Base-by-base conservation (phyloP, 2,329 filamentous ascomycete species). In the Amylocarpus encephaloides region DNA sequence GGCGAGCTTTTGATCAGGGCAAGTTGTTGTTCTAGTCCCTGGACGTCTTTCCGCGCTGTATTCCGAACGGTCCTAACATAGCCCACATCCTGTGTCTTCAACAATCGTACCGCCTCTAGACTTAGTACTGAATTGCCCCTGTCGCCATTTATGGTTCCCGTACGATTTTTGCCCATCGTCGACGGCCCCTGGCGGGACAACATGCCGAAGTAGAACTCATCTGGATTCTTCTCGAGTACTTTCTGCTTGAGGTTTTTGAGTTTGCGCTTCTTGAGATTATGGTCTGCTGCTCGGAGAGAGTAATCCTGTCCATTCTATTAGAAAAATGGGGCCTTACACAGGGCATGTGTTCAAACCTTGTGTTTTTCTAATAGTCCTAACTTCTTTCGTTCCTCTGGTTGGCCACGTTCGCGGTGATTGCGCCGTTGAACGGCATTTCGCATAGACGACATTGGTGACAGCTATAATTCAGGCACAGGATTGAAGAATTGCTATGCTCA, bases 291-390 rank as follows among this genome's bases (percentile, higher is more conserved):
- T 54, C 83, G 80, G 46, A 82, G 77, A 42, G 76, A 74, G 68
- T 85, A 85, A 66, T 85, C 82, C 76, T 78, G 53, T 36, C 15
- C 30, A 38, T 19, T 15, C 13, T 11, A 40, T 16, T 39, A n/a
- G 33, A 34, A 11, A 33, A n/a, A 45, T 36, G 49, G 46, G 49
- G 53, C 16, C 34, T 40, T 12, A 11, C 42, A 13, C 35, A 19
- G 41, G 6, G 26, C 40, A 43, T 18, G 43, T 41, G 38, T 26
- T 56, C 65, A 38, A 64, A 85, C 84, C 74, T 96, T 96, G 77
- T 93, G 87, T 73, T 98, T 97, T 70, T 97, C 93, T 54, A 97
- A 83, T 18, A 97, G 79, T 57, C 93, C 93, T 71, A 90, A 89
- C 73, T 88, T 88, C 58, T 84, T 75, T 47, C 93, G 88, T 66